These are phyloP conservation scores for Lumnitzera littorea DNA, from an alignment of 345 rosid genomes.

Conservation along the genomic window DNA sequence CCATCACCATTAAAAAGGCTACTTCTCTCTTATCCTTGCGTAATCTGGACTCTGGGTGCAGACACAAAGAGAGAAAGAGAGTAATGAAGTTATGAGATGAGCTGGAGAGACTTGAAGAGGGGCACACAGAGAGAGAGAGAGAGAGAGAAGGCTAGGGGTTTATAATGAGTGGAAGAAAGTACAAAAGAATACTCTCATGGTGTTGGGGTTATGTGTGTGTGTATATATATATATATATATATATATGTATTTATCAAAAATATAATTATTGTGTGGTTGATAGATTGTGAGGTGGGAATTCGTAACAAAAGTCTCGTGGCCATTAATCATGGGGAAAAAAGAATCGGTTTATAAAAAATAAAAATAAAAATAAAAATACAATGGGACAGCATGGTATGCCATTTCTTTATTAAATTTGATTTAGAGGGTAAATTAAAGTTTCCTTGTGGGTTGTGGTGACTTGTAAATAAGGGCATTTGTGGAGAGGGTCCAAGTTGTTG, in stretches of 20 bases:
- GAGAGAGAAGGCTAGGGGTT: slow-evolving; percentile 18
- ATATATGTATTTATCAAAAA: neutral
- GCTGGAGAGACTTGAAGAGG: slow-evolving; percentile 8
- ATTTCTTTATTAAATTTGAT: neutral
- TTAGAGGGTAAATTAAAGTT: neutral
- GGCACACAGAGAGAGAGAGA: too few species aligned
- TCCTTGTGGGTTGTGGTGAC: neutral
- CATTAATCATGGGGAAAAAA: too few species aligned
- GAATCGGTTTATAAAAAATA: too few species aligned
- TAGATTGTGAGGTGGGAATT: too few species aligned
- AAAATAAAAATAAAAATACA: too few species aligned
- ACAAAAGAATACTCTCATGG: neutral
- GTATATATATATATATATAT: neutral
- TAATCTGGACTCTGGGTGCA: neutral
- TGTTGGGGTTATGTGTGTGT: neutral
- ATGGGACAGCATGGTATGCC: neutral
- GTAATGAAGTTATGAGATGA: neutral
- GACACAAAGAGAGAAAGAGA: neutral
- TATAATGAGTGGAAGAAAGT: neutral
- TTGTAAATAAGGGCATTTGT: slow-evolving; percentile 27
- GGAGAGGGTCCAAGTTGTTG: slow-evolving; percentile 43
- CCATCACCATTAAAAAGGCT: slow-evolving; percentile 32
- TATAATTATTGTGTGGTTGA: too few species aligned
- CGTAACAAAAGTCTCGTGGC: too few species aligned
- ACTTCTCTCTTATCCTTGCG: too few species aligned